Conservation (phyloP, 2,329 filamentous ascomycete genomes). For the Pseudomassariella vexata region DNA sequence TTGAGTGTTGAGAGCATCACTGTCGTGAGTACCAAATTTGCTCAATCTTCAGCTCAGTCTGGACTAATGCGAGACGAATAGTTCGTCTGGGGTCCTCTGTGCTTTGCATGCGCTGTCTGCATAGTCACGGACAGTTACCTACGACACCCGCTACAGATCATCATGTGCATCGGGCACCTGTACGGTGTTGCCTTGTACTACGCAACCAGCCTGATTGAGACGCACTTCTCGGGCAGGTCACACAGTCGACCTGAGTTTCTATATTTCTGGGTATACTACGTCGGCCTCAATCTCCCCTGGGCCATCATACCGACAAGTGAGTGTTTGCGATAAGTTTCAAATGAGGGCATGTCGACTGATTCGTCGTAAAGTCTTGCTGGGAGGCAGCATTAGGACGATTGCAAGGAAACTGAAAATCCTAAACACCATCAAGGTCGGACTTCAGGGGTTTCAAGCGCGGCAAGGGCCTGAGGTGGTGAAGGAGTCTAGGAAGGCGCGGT, state of each 20-base stretch:
- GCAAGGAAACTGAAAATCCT: conserved; percentile 17
- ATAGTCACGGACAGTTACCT: conserved; percentile 36
- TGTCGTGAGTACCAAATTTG: conserved; percentile 61
- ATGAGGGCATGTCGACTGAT: neutral
- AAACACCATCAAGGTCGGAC: conserved; percentile 16
- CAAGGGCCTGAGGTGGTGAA: no score
- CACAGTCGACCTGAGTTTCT: conserved; percentile 54
- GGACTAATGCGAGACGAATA: conserved; percentile 14
- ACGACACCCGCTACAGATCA: conserved; percentile 45
- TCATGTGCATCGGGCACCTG: conserved; percentile 47
- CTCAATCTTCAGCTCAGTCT: no score
- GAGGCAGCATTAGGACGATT: conserved; percentile 19
- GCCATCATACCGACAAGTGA: conserved; percentile 48
- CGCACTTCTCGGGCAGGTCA: conserved; percentile 34
- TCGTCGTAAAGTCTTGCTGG: conserved; percentile 16
- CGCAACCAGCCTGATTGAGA: conserved; percentile 47
- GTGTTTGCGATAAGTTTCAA: conserved; percentile 19
- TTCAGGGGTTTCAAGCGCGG: conserved; percentile 12
- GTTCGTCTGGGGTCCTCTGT: conserved; percentile 56
- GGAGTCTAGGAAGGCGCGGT: no score
- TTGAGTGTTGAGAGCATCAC: conserved; percentile 85
- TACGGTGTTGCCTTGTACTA: conserved; percentile 62
- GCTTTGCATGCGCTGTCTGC: conserved; percentile 39
- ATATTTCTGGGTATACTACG: conserved; percentile 61
- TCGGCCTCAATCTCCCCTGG: conserved; percentile 57